Evolutionary conservation across 2,329 filamentous ascomycete species (phyloP), one percentile per base, ranked within the genome.

Genomic region (Neopestalotiopsis clavispora): DNA sequence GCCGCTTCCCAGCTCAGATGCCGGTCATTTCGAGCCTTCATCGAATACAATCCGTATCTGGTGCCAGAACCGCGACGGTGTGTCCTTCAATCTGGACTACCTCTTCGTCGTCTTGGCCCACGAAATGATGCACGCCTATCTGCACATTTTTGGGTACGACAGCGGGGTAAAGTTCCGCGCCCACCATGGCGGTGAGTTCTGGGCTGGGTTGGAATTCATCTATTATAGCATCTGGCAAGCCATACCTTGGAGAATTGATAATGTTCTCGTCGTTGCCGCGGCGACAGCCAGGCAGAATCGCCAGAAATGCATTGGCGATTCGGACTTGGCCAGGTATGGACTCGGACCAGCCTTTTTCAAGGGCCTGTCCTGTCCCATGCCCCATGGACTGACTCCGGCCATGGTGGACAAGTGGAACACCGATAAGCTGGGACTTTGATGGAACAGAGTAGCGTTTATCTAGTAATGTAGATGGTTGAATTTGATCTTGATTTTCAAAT

Each of bases 121-220:
- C 7, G 57, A 59, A 28, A 59, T 59, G 57, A 34, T 28, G 12
- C 57, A 59, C 30, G 57, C 30, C 57, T 59, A 30, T 59, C 57
- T 59, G 13, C 57, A 59, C 57, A 34, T 59, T 17, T 59, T 59
- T 14, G 57, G 4, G 10, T 59, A 59, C 57, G 20, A 59, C 20
- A 34, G 13, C 7, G 23, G 30, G 17, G 14, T 23, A 4, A 12
- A 13, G 10, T 12, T 12, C 23, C 57, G 57, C 57, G 13, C 12
- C 57, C 57, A n/a, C 23, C 57, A 59, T 14, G 57, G 28, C 57
- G 23, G 23, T 17, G 23, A 30, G 9, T 59, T 59, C 30, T 59
- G 57, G 57, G 57, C 30, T 14, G 23, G 23, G 23, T 13, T 59
- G 20, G 57, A 59, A 23, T 59, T 59, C 57, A 59, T 59, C 28